Percentiles rank a stretch among this genome's conserved stretches.
Conservation (phyloP, 2,329 filamentous ascomycete species). For the Trichoderma polysporum region DNA sequence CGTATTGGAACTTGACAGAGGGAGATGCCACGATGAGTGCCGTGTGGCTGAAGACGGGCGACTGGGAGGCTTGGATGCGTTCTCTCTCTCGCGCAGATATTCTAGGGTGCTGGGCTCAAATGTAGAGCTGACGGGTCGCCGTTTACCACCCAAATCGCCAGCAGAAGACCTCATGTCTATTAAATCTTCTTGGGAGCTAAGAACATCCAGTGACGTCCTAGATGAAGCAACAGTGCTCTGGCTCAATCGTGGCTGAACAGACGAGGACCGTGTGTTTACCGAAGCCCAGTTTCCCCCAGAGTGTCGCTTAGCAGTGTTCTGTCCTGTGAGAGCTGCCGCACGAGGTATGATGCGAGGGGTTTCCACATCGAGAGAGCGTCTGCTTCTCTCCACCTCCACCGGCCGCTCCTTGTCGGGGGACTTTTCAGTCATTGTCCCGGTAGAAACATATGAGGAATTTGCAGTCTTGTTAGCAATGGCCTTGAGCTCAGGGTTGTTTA, state of each 20-base stretch:
- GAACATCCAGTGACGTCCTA: slow-evolving; percentile 26
- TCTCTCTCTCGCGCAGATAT: slow-evolving; percentile 75
- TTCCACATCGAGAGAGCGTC: slow-evolving; percentile 7
- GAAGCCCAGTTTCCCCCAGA: slow-evolving; percentile 11
- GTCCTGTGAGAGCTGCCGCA: neutral
- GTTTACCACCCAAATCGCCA: slow-evolving; percentile 45
- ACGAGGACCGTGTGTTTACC: slow-evolving; percentile 17
- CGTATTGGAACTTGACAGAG: slow-evolving; percentile 43
- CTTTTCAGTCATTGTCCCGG: slow-evolving; percentile 55
- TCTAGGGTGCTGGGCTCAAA: slow-evolving; percentile 75
- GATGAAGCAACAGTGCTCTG: slow-evolving; percentile 20
- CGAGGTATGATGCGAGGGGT: neutral
- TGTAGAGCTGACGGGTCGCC: slow-evolving; percentile 78
- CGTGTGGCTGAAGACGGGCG: slow-evolving; percentile 27
- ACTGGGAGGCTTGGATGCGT: slow-evolving; percentile 44
- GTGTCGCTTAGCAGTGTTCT: slow-evolving; percentile 12
- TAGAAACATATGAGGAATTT: slow-evolving; percentile 48
- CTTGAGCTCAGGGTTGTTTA: slow-evolving; percentile 60
- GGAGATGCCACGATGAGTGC: slow-evolving; percentile 29
- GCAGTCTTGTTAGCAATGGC: slow-evolving; percentile 51
- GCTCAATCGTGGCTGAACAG: slow-evolving; percentile 27
- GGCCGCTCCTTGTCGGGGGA: slow-evolving; percentile 8
- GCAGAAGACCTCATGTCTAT: slow-evolving; percentile 27
- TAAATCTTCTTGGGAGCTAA: slow-evolving; percentile 24
- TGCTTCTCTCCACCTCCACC: slow-evolving; percentile 1